These are phyloP conservation scores for Prunus mongolica DNA, from an alignment of 306 rosid species.

Conservation along the genomic window DNA sequence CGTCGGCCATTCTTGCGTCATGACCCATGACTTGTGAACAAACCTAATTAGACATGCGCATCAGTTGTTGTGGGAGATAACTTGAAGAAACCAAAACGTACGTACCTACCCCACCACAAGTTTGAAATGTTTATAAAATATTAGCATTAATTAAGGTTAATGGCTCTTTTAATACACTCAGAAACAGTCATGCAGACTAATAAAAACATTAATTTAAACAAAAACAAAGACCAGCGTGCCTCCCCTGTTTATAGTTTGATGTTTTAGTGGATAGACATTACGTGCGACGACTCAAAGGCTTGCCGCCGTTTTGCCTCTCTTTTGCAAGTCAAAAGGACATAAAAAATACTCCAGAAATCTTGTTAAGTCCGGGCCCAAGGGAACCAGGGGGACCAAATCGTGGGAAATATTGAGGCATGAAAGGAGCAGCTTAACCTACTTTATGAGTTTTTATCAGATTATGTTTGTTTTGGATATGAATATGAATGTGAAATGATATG, in stretches of 20 bases:
- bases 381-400: not conserved
- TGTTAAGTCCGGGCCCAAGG: not conserved
- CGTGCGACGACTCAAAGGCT: not conserved
- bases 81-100: not conserved
- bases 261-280: slow-evolving; percentile 1
- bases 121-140: no score
- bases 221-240: not conserved
- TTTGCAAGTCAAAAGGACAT: not conserved
- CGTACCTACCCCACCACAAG: not conserved
- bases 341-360: not conserved
- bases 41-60: not conserved
- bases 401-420: not conserved
- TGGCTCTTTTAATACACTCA: not conserved
- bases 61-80: no score
- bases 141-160: no score
- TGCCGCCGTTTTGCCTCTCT: not conserved
- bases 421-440: not conserved
- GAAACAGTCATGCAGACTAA: not conserved
- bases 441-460: not conserved
- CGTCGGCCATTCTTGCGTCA: slow-evolving; percentile 3
- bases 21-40: not conserved
- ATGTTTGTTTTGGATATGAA: not conserved
- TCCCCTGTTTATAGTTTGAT: not conserved
- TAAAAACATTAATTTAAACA: not conserved
- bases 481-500: not conserved